A percentile compares a stretch with the other conserved stretches of the same genome.
Evolutionary conservation across 495 filamentous ascomycete species (phyloP).

Genomic region (Hypoxylon perforatum): DNA sequence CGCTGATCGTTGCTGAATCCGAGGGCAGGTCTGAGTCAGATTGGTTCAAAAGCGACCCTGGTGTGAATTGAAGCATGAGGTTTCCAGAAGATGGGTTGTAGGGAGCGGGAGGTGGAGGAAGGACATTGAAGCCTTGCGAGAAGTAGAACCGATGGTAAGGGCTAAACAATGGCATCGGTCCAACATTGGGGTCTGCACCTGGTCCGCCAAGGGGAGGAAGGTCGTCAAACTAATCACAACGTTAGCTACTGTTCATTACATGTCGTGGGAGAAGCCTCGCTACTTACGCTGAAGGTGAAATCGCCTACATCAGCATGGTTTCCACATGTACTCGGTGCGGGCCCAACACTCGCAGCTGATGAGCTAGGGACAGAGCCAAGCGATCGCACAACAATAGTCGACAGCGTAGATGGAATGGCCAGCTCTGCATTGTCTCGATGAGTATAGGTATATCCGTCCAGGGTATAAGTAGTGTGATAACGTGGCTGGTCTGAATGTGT

Average conservation of each 20-base stretch:
- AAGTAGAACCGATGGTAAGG: slow-evolving; percentile 58
- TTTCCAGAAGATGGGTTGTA: slow-evolving; percentile 53
- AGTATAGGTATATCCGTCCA: slow-evolving; percentile 43
- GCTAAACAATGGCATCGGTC: slow-evolving; percentile 46
- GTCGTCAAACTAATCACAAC: slow-evolving; percentile 52
- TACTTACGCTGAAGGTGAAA: slow-evolving; percentile 45
- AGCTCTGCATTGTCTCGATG: slow-evolving; percentile 31
- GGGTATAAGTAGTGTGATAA: neutral
- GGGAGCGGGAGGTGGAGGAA: slow-evolving; percentile 33
- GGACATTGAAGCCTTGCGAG: slow-evolving; percentile 51
- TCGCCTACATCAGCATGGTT: slow-evolving; percentile 43
- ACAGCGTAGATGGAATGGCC: slow-evolving; percentile 34
- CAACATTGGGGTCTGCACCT: slow-evolving; percentile 29
- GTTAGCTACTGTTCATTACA: slow-evolving; percentile 10
- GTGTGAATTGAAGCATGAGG: slow-evolving; percentile 52
- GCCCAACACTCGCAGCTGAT: slow-evolving; percentile 9
- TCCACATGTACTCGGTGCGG: slow-evolving; percentile 44
- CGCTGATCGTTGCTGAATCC: slow-evolving; percentile 48
- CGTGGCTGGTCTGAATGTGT: slow-evolving; percentile 9
- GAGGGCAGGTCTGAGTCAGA: slow-evolving; percentile 25
- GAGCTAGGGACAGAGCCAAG: neutral
- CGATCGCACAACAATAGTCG: slow-evolving; percentile 41
- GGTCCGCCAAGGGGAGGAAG: slow-evolving; percentile 43
- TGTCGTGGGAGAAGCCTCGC: neutral
- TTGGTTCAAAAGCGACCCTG: slow-evolving; percentile 38